Evolutionary conservation across 192 early-diverging fungal species (phyloP).

Genomic region (Umbelopsis sp.): DNA sequence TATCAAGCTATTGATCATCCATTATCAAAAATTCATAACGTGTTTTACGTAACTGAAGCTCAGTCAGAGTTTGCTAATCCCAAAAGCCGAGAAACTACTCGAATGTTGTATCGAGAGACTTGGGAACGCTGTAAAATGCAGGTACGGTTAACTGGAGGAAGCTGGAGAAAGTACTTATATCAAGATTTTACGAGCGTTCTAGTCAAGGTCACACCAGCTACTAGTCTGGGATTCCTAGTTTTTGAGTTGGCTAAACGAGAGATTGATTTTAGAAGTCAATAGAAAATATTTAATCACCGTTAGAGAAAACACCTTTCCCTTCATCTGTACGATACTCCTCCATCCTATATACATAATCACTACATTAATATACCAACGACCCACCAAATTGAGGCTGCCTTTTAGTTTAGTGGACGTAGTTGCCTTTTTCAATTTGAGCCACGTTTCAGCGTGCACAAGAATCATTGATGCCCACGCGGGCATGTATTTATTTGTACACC

Average conservation of each 20-base stretch:
- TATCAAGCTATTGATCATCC: conserved; percentile 78
- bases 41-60: conserved; percentile 68
- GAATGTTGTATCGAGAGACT: conserved; percentile 49
- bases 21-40: conserved; percentile 63
- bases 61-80: conserved; percentile 50
- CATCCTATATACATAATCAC: too few species aligned
- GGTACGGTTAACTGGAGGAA: conserved; percentile 39
- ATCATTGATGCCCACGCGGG: not conserved
- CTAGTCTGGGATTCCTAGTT: conserved; percentile 62
- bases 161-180: conserved; percentile 53
- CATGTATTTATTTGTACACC: not conserved
- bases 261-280: conserved; percentile 47
- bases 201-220: conserved; percentile 55
- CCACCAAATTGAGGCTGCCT: too few species aligned
- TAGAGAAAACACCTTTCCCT: not conserved
- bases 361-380: not conserved
- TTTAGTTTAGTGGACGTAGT: not conserved
- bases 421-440: not conserved
- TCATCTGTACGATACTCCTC: not conserved
- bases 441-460: not conserved
- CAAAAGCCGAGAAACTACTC: conserved; percentile 37
- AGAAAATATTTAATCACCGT: too few species aligned
- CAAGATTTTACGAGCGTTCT: conserved; percentile 52
- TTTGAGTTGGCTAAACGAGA: conserved; percentile 65
- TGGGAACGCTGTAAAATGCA: conserved; percentile 56